Base-by-base conservation (phyloP, 305 asterid genomes). In the Fraxinus xanthoxyloides region DNA sequence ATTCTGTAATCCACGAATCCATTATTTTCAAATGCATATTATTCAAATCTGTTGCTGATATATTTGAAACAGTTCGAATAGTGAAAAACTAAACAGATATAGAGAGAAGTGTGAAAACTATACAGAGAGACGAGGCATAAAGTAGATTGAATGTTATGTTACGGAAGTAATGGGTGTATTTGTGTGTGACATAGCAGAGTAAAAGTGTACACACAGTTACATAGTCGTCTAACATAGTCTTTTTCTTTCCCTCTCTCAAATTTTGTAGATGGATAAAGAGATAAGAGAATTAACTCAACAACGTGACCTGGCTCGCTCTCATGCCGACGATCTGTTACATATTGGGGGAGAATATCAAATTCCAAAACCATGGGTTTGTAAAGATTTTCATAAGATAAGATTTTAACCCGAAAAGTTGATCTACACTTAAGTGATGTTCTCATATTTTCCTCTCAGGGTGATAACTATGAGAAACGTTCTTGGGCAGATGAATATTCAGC, bases 231-330 rank as follows among this genome's bases (percentile, higher is more conserved):
- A 69, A 36, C 19, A 36, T 0, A 56, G 12, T 56, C 67, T 19
- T 77, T 35, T 61, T 46, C 72, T 72, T 48, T 56, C 12, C 73
- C 19, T 43, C 51, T 46, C 77, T 38, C 65, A 59, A 82, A 36
- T 69, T 81, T 72, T 81, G 76, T 91, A 95, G 99, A 95, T 94
- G 99, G 95, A 92, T 72, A 87, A 86, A 77, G 97, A 95, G 92
- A 94, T 95, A 5, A 86, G 82, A 61, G 97, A 95, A 2, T 21
- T 93, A 79, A 91, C 85, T 48, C 80, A 84, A 59, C 97, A 96
- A 77, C 94, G 98, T 0, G 93, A 93, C 82, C 67, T 87, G 38
- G 97, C 99, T 88, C 92, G 90, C 10, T 82, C 91, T 77, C 97
- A 88, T 2, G 69, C 87, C 75, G 89, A 91, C 77, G 82, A 85